These are phyloP conservation scores for Hypoxylon sp. DNA, from an alignment of 2,329 filamentous ascomycete genomes.

Conservation along the genomic window DNA sequence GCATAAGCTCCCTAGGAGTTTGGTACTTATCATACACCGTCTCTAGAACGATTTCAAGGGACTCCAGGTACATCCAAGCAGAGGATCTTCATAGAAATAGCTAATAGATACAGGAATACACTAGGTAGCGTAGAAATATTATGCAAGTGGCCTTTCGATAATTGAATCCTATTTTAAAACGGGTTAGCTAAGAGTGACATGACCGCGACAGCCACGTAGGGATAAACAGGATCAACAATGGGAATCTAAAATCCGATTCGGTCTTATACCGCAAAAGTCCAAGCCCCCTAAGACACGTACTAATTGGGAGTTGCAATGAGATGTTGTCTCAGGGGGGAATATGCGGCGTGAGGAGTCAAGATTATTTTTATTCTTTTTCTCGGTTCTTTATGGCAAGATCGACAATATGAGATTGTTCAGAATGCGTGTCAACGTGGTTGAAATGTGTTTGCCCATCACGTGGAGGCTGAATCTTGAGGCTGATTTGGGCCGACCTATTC, in stretches of 20 bases:
- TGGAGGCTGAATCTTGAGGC: constrained; percentile 37
- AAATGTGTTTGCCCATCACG: constrained; percentile 15
- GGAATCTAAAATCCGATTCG: background rate
- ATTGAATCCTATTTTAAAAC: background rate
- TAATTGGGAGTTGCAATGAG: constrained; percentile 14
- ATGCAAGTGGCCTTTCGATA: background rate
- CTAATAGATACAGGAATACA: background rate
- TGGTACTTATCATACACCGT: background rate
- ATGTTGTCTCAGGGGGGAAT: constrained; percentile 13
- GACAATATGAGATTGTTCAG: background rate
- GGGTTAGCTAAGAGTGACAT: background rate
- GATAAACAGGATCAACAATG: constrained; percentile 5
- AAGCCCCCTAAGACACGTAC: constrained; percentile 18
- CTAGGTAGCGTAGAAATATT: background rate
- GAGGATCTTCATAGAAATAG: background rate
- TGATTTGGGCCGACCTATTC: constrained; percentile 19
- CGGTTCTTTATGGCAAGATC: constrained; percentile 5
- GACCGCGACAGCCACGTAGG: background rate
- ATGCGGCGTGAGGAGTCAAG: constrained; percentile 3
- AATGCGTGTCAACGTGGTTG: background rate
- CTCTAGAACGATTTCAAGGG: background rate
- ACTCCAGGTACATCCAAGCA: background rate
- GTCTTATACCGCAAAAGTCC: background rate
- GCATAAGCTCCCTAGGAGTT: background rate
- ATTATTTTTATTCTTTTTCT: constrained; percentile 4